Conservation (phyloP, 305 asterid species). For the Ilex paraguariensis region DNA sequence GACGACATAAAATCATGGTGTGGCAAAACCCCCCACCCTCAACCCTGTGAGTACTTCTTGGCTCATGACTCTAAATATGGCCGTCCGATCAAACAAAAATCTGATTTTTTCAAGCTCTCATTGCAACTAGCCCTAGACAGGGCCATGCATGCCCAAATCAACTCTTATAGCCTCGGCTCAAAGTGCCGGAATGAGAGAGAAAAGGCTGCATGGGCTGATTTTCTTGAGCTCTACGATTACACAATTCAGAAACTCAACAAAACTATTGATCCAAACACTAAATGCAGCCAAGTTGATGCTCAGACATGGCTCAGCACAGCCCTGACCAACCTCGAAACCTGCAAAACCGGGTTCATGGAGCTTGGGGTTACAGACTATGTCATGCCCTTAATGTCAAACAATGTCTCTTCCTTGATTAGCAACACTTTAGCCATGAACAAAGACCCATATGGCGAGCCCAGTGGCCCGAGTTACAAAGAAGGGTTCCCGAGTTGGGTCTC, state of each 20-base stretch:
- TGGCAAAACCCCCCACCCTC: constrained; percentile 61
- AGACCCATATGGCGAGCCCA: constrained; percentile 5
- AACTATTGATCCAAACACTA: constrained; percentile 35
- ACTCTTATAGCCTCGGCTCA: constrained; percentile 39
- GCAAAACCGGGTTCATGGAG: constrained; percentile 60
- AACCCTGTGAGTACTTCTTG: constrained; percentile 60
- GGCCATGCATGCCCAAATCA: constrained; percentile 37
- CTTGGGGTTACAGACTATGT: constrained; percentile 40
- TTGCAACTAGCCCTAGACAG: constrained; percentile 52
- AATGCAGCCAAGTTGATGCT: constrained; percentile 35
- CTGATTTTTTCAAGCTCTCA: constrained; percentile 55
- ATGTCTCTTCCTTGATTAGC: constrained; percentile 53
- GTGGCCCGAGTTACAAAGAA: constrained; percentile 14
- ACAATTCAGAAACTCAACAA: constrained; percentile 41
- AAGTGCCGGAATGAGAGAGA: constrained; percentile 50
- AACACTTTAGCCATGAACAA: constrained; percentile 58
- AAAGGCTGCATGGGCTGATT: constrained; percentile 78
- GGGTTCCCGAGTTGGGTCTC: constrained; percentile 68
- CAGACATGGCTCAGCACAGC: constrained; percentile 92
- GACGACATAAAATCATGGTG: constrained; percentile 56
- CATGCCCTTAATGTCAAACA: constrained; percentile 48
- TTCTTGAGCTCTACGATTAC: constrained; percentile 54
- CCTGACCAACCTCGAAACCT: constrained; percentile 69
- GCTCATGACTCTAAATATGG: constrained; percentile 34
- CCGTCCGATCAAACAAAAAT: constrained; percentile 33